Evolutionary conservation across 208 protist genomes (phyloP).

Genomic region (Wallacemonas rigidus): DNA sequence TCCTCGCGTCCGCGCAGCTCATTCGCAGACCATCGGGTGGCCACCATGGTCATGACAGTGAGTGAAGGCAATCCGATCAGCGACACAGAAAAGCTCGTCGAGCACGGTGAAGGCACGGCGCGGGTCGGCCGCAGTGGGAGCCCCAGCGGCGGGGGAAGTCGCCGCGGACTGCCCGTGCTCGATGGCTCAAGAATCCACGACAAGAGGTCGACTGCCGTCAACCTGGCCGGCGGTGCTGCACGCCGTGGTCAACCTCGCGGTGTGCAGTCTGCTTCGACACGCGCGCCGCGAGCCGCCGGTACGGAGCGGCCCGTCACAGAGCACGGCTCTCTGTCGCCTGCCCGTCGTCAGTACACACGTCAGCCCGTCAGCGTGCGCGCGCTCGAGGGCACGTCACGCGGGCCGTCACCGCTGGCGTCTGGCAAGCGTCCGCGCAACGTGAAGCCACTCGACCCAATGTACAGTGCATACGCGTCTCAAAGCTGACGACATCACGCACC

Average conservation of each 20-base stretch:
- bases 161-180: too few species aligned
- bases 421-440: neutral
- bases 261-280: conserved; percentile 3
- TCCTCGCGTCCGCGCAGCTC: conserved; percentile 1
- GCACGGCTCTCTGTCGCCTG: neutral
- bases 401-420: neutral
- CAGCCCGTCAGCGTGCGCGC: conserved; percentile 5
- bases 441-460: neutral
- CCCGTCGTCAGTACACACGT: neutral
- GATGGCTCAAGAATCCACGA: too few species aligned
- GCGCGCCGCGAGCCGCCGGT: neutral
- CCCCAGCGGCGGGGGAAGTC: too few species aligned
- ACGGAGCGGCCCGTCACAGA: conserved; percentile 6
- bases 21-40: neutral
- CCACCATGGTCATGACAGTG: neutral
- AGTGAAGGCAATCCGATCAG: too few species aligned
- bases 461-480: neutral
- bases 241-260: neutral
- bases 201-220: too few species aligned
- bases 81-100: neutral
- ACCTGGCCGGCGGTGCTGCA: too few species aligned
- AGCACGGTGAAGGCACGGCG: neutral
- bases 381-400: conserved; percentile 5
- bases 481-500: neutral
- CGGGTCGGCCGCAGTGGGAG: too few species aligned